Evolutionary conservation across 805 yeast genomes (phyloP).

Genomic region (Hemisphaericaspora nanyangensis): DNA sequence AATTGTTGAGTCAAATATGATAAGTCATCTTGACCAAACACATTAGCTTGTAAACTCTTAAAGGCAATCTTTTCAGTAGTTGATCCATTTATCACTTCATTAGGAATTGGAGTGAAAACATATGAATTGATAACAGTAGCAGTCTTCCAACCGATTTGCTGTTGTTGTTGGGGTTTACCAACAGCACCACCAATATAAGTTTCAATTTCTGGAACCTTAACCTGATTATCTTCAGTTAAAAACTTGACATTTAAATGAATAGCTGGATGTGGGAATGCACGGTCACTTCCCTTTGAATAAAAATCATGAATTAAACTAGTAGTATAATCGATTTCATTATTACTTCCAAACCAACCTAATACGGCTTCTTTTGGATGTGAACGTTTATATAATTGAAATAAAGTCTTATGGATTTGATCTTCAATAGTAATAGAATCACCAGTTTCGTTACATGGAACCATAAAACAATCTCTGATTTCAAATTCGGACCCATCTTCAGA

Average conservation of each 20-base stretch:
- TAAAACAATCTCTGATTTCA: constrained; percentile 70
- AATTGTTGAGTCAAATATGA: constrained; percentile 45
- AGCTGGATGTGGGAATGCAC: constrained; percentile 73
- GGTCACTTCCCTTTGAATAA: constrained; percentile 63
- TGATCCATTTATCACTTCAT: constrained; percentile 51
- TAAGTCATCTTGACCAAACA: constrained; percentile 33
- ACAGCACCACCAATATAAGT: constrained; percentile 79
- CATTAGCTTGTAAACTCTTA: constrained; percentile 36
- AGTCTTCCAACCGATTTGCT: constrained; percentile 38
- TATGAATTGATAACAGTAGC: constrained; percentile 35
- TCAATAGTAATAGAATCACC: constrained; percentile 73
- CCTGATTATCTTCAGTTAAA: constrained; percentile 41
- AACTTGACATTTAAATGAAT: constrained; percentile 73
- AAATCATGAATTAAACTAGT: constrained; percentile 79
- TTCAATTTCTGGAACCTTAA: constrained; percentile 50
- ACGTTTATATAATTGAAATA: constrained; percentile 68
- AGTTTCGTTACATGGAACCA: constrained; percentile 77
- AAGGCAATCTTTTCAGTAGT: constrained; percentile 58
- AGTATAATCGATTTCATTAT: constrained; percentile 60
- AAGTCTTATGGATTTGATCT: constrained; percentile 67
- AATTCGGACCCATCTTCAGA: constrained; percentile 79
- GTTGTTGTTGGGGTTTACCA: constrained; percentile 37
- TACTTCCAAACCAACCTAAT: constrained; percentile 80
- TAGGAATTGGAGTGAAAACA: constrained; percentile 75
- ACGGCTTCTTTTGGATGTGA: constrained; percentile 76